phyloP scores from a whole-genome alignment of 225 moss, liverwort and hornwort species.

The Pleurozium schreberi region DNA sequence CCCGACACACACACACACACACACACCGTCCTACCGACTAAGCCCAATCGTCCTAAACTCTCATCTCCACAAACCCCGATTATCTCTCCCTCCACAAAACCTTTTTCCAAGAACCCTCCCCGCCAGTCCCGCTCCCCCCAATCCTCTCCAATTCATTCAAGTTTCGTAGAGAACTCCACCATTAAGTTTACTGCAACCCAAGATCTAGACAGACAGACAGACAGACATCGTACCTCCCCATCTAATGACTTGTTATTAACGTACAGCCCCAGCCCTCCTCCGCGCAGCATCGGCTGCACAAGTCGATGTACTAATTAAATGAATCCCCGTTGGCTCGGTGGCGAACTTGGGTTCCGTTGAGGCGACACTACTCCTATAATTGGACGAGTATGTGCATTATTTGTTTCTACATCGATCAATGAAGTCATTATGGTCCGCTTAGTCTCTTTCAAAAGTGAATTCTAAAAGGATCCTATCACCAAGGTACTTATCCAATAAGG shows the following conservation, averaged over 20 bases:
- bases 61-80: background rate
- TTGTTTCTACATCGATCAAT: too few relatives aligned
- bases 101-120: background rate
- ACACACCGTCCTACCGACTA: background rate
- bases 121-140: background rate
- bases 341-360: background rate
- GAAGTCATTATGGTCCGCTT: too few relatives aligned
- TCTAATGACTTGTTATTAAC: background rate
- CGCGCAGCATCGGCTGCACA: background rate
- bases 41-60: background rate
- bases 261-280: too few relatives aligned
- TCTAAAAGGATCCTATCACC: background rate
- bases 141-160: background rate
- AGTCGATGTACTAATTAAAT: background rate
- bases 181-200: background rate
- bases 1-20: background rate
- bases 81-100: background rate
- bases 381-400: too few relatives aligned
- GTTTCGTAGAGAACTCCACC: background rate
- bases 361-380: too few relatives aligned
- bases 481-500: background rate
- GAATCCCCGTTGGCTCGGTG: background rate
- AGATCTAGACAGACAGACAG: background rate
- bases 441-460: fast-evolving
- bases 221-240: background rate